Evolutionary conservation across 345 rosid species (phyloP).

Genomic region (Populus ilicifolia): DNA sequence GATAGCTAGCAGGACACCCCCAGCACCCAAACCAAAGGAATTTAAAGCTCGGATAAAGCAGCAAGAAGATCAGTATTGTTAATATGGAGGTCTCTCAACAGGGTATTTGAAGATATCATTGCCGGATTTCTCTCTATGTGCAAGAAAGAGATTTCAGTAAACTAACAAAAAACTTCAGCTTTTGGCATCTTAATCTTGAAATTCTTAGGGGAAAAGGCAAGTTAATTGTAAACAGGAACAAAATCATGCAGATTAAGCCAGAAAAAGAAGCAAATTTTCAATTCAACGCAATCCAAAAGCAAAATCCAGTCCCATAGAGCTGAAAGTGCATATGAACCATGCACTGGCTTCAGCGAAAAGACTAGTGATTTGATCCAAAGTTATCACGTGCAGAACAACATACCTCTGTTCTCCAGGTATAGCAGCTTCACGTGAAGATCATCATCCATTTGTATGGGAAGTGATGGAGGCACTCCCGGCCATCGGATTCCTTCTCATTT

Average conservation of each 20-base stretch:
- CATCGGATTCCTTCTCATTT: slow-evolving; percentile 71
- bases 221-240: background rate
- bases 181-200: background rate
- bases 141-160: background rate
- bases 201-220: background rate
- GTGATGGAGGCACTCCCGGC: slow-evolving; percentile 44
- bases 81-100: background rate
- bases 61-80: background rate
- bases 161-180: background rate
- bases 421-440: slow-evolving; percentile 82
- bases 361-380: background rate
- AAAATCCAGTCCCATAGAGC: background rate
- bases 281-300: background rate
- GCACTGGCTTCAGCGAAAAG: background rate
- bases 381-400: slow-evolving; percentile 1
- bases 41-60: background rate
- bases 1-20: background rate
- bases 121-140: background rate
- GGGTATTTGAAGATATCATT: background rate
- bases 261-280: background rate
- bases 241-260: background rate
- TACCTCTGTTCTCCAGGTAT: slow-evolving; percentile 96
- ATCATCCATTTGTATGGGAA: slow-evolving; percentile 50
- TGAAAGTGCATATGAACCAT: background rate
- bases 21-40: background rate